Evolutionary conservation across 352 stramenopile species (phyloP).

Genomic region (Pythium aristosporum): DNA sequence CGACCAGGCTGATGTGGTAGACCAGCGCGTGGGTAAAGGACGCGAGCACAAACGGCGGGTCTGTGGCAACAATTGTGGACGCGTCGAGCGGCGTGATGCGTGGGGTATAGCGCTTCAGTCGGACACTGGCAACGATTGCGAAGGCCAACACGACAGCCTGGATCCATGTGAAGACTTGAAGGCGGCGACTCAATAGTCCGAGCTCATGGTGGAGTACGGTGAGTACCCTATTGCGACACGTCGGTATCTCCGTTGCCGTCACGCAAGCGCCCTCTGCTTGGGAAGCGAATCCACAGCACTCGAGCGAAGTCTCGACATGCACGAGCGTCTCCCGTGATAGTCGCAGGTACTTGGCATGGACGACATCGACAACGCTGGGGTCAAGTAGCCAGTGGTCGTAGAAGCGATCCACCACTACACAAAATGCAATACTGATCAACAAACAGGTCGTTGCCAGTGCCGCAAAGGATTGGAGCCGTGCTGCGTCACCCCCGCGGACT

Average conservation of each 20-base stretch:
- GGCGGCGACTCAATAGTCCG: background rate
- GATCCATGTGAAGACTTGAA: slow-evolving; percentile 2
- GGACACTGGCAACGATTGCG: background rate
- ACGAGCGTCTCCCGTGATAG: slow-evolving; percentile 26
- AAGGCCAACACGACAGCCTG: slow-evolving; percentile 9
- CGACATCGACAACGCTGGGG: slow-evolving; percentile 18
- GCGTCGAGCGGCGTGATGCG: slow-evolving; percentile 7
- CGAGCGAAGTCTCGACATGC: slow-evolving; percentile 26
- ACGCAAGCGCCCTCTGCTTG: slow-evolving; percentile 22
- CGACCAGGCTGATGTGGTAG: slow-evolving; percentile 13
- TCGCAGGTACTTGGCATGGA: slow-evolving; percentile 22
- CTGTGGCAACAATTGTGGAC: background rate
- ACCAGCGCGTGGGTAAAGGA: slow-evolving; percentile 23
- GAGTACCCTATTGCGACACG: slow-evolving; percentile 19
- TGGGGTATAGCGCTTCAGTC: slow-evolving; percentile 9
- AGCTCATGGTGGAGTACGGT: slow-evolving; percentile 19
- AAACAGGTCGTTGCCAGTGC: slow-evolving; percentile 7
- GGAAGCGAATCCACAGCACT: slow-evolving; percentile 33
- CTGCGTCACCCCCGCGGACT: slow-evolving; percentile 7
- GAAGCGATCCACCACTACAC: slow-evolving; percentile 10
- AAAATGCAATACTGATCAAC: slow-evolving; percentile 6
- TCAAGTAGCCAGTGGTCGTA: slow-evolving; percentile 27
- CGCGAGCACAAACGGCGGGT: background rate
- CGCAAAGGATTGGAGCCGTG: slow-evolving; percentile 14
- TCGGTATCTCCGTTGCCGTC: slow-evolving; percentile 1